Percentiles rank a stretch among this genome's conserved stretches.
Evolutionary conservation across 2,329 filamentous ascomycete species (phyloP).

Genomic region (Monosporascus sp.): DNA sequence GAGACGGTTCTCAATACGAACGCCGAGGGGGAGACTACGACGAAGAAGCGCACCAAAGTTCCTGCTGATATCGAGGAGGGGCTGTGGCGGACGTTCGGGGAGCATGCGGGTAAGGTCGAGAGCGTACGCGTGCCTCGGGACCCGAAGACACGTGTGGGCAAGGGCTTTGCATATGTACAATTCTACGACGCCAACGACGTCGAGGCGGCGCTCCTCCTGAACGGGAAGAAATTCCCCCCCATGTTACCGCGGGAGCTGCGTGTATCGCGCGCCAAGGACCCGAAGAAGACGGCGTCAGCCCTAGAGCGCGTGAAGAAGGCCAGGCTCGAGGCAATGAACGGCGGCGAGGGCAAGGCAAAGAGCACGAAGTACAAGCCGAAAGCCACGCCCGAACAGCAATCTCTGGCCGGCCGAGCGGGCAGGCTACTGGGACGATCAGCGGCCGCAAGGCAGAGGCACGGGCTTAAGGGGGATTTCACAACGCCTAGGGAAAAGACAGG

Average conservation of each 20-base stretch:
- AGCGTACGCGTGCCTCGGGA: conserved; percentile 91
- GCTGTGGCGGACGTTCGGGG: conserved; percentile 75
- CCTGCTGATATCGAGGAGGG: conserved; percentile 90
- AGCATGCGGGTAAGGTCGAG: conserved; percentile 75
- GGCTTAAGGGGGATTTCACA: conserved; percentile 23
- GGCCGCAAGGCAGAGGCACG: conserved; percentile 43
- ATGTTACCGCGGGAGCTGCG: conserved; percentile 86
- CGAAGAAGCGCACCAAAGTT: conserved; percentile 68
- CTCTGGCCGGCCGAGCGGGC: conserved; percentile 65
- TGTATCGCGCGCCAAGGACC: conserved; percentile 79
- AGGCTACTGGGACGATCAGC: conserved; percentile 70
- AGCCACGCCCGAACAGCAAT: conserved; percentile 63
- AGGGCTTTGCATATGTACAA: conserved; percentile 96
- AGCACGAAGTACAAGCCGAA: conserved; percentile 63
- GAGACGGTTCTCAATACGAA: conserved; percentile 67
- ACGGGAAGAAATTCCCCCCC: conserved; percentile 90
- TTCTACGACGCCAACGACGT: conserved; percentile 86
- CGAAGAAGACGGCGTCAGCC: conserved; percentile 53
- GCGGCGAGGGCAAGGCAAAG: conserved; percentile 27
- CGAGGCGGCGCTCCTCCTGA: conserved; percentile 80
- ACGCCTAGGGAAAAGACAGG: conserved; percentile 18
- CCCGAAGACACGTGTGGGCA: conserved; percentile 84
- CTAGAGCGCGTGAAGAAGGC: conserved; percentile 43
- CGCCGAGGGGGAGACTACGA: conserved; percentile 60
- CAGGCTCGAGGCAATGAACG: conserved; percentile 26